A percentile compares a stretch with the other conserved stretches of the same genome.
phyloP scores from a whole-genome alignment of 2,329 filamentous ascomycete species.

The Colletotrichum sp. region DNA sequence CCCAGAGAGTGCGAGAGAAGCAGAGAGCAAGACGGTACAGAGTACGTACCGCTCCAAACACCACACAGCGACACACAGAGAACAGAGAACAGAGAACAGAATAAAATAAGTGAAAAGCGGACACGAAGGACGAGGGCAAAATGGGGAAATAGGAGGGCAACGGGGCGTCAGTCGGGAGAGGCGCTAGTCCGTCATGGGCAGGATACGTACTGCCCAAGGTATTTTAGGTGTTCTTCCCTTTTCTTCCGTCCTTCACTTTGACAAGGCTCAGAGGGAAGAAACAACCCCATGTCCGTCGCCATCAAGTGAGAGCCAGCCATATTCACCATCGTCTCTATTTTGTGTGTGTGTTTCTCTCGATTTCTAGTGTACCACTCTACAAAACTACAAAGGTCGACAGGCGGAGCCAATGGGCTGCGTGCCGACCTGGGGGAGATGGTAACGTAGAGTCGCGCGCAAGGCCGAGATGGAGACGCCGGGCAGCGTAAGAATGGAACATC shows the following conservation, averaged over 20 bases:
- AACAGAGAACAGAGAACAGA: not conserved
- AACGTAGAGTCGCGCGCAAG: not conserved
- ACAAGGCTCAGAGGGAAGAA: not conserved
- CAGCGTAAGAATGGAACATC: not conserved
- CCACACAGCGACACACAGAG: not conserved
- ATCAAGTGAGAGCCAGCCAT: not conserved
- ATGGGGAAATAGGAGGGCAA: conserved; percentile 13
- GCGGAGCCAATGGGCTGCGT: not conserved
- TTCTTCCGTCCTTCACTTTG: not conserved
- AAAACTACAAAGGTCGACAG: not conserved
- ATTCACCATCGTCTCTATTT: not conserved
- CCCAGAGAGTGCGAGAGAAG: not conserved
- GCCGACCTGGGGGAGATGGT: not conserved
- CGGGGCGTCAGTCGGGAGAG: not conserved
- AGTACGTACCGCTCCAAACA: not conserved
- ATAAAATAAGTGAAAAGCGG: conserved; percentile 3
- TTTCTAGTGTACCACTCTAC: not conserved
- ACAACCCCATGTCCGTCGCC: not conserved
- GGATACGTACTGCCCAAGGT: not conserved
- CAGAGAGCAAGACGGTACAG: not conserved
- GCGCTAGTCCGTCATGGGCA: conserved; percentile 3
- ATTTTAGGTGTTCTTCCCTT: not conserved
- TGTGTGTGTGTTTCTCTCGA: not conserved
- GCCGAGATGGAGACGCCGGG: conserved; percentile 12
- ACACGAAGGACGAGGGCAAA: not conserved